Evolutionary conservation across 768 basidiomycete genomes (phyloP), one percentile per base, ranked within the genome.

Genomic region (Crassisporium funariophilum): DNA sequence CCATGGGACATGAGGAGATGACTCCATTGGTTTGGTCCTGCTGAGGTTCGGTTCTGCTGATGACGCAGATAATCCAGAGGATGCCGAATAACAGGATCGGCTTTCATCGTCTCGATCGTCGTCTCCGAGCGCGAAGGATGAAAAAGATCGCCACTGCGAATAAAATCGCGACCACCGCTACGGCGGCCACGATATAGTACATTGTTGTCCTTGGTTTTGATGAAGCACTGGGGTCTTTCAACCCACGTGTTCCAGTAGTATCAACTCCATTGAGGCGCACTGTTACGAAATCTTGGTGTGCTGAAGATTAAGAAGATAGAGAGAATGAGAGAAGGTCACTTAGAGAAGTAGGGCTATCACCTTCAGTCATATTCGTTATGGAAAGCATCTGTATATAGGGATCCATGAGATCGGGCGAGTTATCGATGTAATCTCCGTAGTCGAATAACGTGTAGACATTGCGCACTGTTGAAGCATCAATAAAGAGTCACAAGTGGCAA

Each of bases 321-420:
- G 4, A 44, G 35, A 13, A 24, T 37, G 15, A 22, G 15, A 22
- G 35, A 19, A 34, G 23, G 39, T 25, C 22, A 34, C 21, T 23
- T 8, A 35, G 16, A 35, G 27, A 20, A 35, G 10, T 19, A 44
- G 22, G 31, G 33, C 35, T 51, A 13, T 11, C n/a, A 72, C 76
- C 68, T 67, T 73, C 62, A 4, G 70, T 55, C 21, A 65, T 58
- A 52, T 80, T 67, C 41, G 86, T 87, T 7, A 71, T 68, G 0
- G 84, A 73, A 34, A 84, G 71, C 12, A 88, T 65, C 56, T 88
- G 86, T 34, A 86, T 69, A 66, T 75, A 88, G 0, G 86, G 84
- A 21, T 64, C 61, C 5, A 63, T 70, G 38, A 65, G 62, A 12
- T 61, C 60, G 12, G 67, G 53, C 38, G 71, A 64, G 17, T 67